Percentiles rank a stretch among this genome's conserved stretches.
phyloP scores from a whole-genome alignment of 257 asterid genomes.

The Jasminum sambac region DNA sequence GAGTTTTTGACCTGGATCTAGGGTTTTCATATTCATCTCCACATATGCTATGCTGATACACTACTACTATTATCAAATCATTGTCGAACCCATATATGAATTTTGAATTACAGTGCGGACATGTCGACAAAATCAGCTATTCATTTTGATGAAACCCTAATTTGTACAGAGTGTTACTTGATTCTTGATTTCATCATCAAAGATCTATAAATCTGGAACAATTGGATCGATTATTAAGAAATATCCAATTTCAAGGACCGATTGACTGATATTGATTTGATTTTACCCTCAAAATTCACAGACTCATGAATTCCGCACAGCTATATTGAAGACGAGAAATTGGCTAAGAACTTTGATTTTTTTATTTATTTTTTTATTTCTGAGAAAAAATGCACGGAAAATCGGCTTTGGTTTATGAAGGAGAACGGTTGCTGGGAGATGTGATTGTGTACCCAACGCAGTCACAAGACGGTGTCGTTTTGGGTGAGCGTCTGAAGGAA shows the following conservation, averaged over 20 bases:
- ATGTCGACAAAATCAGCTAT: slow-evolving; percentile 24
- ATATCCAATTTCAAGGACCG: slow-evolving; percentile 25
- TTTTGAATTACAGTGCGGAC: slow-evolving; percentile 30
- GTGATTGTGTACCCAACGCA: slow-evolving; percentile 50
- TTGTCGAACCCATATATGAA: slow-evolving; percentile 35
- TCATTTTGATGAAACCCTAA: slow-evolving; percentile 42
- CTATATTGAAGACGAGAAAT: slow-evolving; percentile 34
- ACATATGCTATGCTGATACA: slow-evolving; percentile 17
- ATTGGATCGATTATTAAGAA: slow-evolving; percentile 37
- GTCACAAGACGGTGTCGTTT: slow-evolving; percentile 48
- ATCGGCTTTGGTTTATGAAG: slow-evolving; percentile 59
- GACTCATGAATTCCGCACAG: slow-evolving; percentile 18
- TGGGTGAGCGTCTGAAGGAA: slow-evolving; percentile 54
- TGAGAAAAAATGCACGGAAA: slow-evolving; percentile 42
- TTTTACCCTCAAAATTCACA: slow-evolving; percentile 36
- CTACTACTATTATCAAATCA: slow-evolving; percentile 28
- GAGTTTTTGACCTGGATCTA: slow-evolving; percentile 49
- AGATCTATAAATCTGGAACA: slow-evolving; percentile 41
- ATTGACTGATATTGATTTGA: slow-evolving; percentile 39
- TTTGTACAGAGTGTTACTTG: slow-evolving; percentile 3
- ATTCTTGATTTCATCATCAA: slow-evolving; percentile 26
- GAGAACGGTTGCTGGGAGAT: slow-evolving; percentile 77
- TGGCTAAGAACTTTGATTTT: slow-evolving; percentile 22
- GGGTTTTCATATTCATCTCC: slow-evolving; percentile 54
- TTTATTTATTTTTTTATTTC: background rate